Percentiles rank a stretch among this genome's conserved stretches.
Conservation (phyloP, 1,139 yeast genomes). For the Taphrina sp. region DNA sequence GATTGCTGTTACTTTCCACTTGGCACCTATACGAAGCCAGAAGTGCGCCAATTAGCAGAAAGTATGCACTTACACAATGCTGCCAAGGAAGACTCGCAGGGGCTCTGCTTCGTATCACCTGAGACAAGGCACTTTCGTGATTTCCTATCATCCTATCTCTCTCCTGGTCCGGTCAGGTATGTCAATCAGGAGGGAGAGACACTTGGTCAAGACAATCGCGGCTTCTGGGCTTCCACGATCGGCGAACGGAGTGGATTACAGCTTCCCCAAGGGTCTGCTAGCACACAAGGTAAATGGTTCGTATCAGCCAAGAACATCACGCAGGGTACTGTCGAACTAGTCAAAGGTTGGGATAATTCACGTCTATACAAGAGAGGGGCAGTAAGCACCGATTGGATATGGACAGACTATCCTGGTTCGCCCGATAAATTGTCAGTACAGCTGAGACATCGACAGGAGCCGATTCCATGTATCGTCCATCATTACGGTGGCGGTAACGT, state of each 20-base stretch:
- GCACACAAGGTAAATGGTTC: conserved; percentile 78
- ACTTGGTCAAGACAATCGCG: conserved; percentile 75
- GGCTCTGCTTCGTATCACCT: conserved; percentile 87
- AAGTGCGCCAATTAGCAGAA: conserved; percentile 67
- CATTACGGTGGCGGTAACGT: conserved; percentile 40
- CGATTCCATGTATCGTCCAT: conserved; percentile 41
- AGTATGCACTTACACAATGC: conserved; percentile 59
- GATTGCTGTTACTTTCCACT: conserved; percentile 67
- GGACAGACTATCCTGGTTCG: conserved; percentile 21
- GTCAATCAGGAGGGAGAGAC: conserved; percentile 59
- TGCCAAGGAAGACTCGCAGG: conserved; percentile 86
- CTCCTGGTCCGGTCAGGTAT: conserved; percentile 71
- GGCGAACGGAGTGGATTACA: conserved; percentile 80
- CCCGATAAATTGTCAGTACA: conserved; percentile 27
- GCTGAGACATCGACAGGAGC: conserved; percentile 28
- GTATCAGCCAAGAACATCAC: conserved; percentile 66
- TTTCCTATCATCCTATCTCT: conserved; percentile 72
- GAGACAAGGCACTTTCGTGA: conserved; percentile 59
- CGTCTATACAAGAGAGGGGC: conserved; percentile 51
- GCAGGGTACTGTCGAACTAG: conserved; percentile 74
- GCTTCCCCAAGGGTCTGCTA: conserved; percentile 83
- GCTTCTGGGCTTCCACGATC: conserved; percentile 90
- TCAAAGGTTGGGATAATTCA: conserved; percentile 65
- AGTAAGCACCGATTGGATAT: conserved; percentile 20
- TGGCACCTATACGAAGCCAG: conserved; percentile 71